A percentile compares a stretch with the other conserved stretches of the same genome.
These are phyloP conservation scores for Paraurostyla sp. DNA, from an alignment of 73 alveolate genomes.

Conservation along the genomic window DNA sequence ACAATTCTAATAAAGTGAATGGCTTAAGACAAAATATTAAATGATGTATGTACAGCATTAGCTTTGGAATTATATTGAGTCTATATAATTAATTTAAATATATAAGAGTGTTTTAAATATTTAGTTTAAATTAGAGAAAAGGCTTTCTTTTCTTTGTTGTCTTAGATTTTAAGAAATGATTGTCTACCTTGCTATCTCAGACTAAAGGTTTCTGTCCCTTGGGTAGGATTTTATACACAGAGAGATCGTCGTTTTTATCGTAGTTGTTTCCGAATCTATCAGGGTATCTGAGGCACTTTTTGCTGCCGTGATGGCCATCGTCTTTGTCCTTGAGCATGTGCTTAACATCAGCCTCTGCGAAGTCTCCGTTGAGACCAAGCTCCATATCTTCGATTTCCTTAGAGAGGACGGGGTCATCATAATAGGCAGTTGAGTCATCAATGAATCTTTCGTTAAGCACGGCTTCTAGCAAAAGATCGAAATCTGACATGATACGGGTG, in stretches of 20 bases:
- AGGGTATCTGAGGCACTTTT: slow-evolving; percentile 63
- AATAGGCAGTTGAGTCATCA: slow-evolving; percentile 73
- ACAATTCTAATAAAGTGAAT: no score
- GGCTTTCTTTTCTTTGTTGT: background rate
- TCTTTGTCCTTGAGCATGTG: slow-evolving; percentile 70
- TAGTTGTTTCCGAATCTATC: slow-evolving; percentile 72
- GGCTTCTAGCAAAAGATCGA: slow-evolving; percentile 73
- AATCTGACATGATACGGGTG: slow-evolving; percentile 75
- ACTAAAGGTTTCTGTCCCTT: slow-evolving; percentile 60
- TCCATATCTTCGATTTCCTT: slow-evolving; percentile 79
- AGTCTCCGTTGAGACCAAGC: slow-evolving; percentile 68
- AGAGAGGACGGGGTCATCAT: slow-evolving; percentile 72
- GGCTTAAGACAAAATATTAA: no score
- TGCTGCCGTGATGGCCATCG: slow-evolving; percentile 65
- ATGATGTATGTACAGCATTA: no score
- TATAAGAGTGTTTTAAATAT: background rate
- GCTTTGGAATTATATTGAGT: no score
- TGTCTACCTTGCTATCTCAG: no score
- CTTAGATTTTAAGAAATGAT: no score
- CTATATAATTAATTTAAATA: no score
- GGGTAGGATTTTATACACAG: slow-evolving; percentile 73
- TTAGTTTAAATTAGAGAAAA: slow-evolving; percentile 5
- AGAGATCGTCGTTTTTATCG: slow-evolving; percentile 70
- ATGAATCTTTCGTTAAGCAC: slow-evolving; percentile 71
- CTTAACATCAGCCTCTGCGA: slow-evolving; percentile 71